Conservation (phyloP, 257 asterid genomes). For the Handroanthus guayacan region DNA sequence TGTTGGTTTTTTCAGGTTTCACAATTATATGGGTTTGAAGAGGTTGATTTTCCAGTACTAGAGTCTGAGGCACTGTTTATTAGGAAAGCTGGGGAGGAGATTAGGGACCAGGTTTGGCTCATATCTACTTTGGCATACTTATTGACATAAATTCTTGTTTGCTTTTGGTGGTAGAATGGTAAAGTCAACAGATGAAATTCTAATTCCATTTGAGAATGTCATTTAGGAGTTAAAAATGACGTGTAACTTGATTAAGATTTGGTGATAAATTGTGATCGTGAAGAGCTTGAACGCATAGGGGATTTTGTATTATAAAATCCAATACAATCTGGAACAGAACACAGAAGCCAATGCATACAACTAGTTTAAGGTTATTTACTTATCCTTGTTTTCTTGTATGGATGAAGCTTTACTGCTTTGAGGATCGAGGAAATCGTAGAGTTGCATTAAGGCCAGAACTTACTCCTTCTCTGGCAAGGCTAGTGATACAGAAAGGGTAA, state of each 20-base stretch:
- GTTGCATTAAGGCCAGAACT: constrained; percentile 99
- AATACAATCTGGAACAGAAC: background rate
- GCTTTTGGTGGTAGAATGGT: background rate
- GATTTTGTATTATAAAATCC: constrained; percentile 1
- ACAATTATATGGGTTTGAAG: constrained; percentile 80
- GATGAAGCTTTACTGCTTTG: constrained; percentile 91
- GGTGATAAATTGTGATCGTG: constrained; percentile 19
- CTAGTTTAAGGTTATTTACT: constrained; percentile 20
- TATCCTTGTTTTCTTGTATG: constrained; percentile 32
- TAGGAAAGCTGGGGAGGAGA: constrained; percentile 99
- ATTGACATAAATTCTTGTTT: constrained; percentile 16
- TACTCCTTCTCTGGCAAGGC: constrained; percentile 96
- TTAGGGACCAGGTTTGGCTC: constrained; percentile 82
- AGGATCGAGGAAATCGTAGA: constrained; percentile 94
- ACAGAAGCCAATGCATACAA: background rate
- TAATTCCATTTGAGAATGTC: background rate
- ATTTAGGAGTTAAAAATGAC: background rate
- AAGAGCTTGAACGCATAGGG: background rate
- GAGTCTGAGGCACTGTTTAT: constrained; percentile 92
- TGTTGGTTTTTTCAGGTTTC: constrained; percentile 63
- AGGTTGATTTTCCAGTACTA: constrained; percentile 94
- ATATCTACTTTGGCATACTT: constrained; percentile 1
- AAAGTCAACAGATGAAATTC: background rate
- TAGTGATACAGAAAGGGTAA: constrained; percentile 97
- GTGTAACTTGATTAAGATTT: background rate